phyloP scores from a whole-genome alignment of 805 yeast genomes.

The Maudiozyma saulgeensis region DNA sequence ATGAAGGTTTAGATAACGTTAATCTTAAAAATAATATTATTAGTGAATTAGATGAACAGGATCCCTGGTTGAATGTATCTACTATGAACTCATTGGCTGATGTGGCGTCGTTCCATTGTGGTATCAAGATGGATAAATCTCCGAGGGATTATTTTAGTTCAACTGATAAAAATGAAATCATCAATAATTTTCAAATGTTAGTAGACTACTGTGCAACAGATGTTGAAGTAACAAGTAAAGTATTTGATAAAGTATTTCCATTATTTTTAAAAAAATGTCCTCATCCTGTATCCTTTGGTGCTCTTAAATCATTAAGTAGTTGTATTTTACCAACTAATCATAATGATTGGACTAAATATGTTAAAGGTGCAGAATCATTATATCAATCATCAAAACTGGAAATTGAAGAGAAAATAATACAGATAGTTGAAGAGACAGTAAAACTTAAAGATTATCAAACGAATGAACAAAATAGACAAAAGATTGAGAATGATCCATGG shows the following conservation, averaged over 20 bases:
- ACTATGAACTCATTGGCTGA: slow-evolving; percentile 71
- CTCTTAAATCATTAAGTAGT: slow-evolving; percentile 62
- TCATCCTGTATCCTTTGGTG: slow-evolving; percentile 91
- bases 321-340: slow-evolving; percentile 69
- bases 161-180: slow-evolving; percentile 43
- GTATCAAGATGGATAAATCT: slow-evolving; percentile 53
- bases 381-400: slow-evolving; percentile 49
- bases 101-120: slow-evolving; percentile 73
- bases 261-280: slow-evolving; percentile 60
- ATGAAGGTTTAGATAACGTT: background rate
- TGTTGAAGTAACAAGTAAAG: slow-evolving; percentile 63
- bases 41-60: slow-evolving; percentile 24
- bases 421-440: slow-evolving; percentile 53
- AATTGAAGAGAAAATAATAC: slow-evolving; percentile 49
- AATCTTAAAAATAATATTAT: background rate
- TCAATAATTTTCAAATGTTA: slow-evolving; percentile 47
- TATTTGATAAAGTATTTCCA: slow-evolving; percentile 63
- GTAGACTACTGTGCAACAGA: slow-evolving; percentile 81
- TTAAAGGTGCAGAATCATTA: slow-evolving; percentile 55
- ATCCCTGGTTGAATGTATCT: slow-evolving; percentile 80
- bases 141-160: slow-evolving; percentile 56
- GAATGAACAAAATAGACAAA: slow-evolving; percentile 20
- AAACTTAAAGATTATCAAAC: slow-evolving; percentile 30
- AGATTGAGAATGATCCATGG: slow-evolving; percentile 67
- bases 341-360: slow-evolving; percentile 59